A percentile compares a stretch with the other conserved stretches of the same genome.
phyloP scores from a whole-genome alignment of 495 filamentous ascomycete genomes.

The Penicillium riverlandense region DNA sequence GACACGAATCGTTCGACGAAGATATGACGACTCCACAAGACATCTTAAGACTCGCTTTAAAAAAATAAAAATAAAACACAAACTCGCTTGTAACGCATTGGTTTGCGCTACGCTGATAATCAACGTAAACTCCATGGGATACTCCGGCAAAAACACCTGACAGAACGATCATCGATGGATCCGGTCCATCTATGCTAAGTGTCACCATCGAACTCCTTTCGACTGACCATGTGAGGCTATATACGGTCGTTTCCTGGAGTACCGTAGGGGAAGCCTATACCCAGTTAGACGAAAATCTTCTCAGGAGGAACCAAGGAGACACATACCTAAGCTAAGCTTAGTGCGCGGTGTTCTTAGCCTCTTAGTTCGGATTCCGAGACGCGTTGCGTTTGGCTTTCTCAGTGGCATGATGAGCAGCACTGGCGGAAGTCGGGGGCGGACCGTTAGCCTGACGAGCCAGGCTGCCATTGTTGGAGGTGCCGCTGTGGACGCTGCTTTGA shows the following conservation, averaged over 20 bases:
- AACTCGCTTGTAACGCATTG: conserved; percentile 8
- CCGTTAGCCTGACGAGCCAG: conserved; percentile 14
- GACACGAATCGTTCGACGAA: too few relatives aligned
- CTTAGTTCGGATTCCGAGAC: background rate
- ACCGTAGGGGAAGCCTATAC: too few relatives aligned
- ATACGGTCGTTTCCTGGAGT: background rate
- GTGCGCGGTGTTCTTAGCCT: conserved; percentile 8
- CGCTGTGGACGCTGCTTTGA: conserved; percentile 26
- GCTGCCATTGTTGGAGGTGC: conserved; percentile 11
- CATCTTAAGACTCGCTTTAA: too few relatives aligned
- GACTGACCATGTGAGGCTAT: conserved; percentile 1
- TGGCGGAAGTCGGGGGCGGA: conserved; percentile 8
- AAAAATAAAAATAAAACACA: conserved; percentile 1
- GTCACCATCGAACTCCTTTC: conserved; percentile 4
- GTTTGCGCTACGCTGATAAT: too few relatives aligned
- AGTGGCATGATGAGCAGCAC: conserved; percentile 1
- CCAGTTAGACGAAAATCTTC: too few relatives aligned
- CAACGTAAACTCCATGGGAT: conserved; percentile 11
- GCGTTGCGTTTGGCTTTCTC: background rate
- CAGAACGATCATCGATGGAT: background rate
- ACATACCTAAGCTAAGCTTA: conserved; percentile 11
- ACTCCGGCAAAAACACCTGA: conserved; percentile 3
- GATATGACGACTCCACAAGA: background rate
- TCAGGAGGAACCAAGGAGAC: background rate
- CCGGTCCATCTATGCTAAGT: background rate